Evolutionary conservation across 2,329 filamentous ascomycete genomes (phyloP).

Genomic region (Gaeumannomyces tritici): DNA sequence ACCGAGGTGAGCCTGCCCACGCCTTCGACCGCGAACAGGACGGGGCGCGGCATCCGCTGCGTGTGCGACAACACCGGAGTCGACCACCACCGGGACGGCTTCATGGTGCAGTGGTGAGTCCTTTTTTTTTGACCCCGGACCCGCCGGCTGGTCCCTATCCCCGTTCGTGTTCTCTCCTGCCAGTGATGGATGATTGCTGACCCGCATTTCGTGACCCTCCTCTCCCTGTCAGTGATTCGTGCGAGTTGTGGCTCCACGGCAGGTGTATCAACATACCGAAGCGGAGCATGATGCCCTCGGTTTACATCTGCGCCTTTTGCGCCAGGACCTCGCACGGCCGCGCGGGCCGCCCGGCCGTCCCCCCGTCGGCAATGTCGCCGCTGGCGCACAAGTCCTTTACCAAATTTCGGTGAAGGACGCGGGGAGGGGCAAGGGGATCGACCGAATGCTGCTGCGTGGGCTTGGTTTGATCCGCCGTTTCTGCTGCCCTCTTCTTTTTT

Average conservation of each 20-base stretch:
- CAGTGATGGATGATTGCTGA: not conserved
- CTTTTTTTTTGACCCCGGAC: not conserved
- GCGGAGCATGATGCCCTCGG: constrained; percentile 40
- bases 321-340: constrained; percentile 43
- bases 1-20: constrained; percentile 38
- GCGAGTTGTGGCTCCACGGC: constrained; percentile 57
- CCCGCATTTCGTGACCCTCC: too few species aligned
- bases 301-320: constrained; percentile 57
- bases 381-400: constrained; percentile 34
- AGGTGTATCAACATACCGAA: constrained; percentile 50
- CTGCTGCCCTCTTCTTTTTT: not conserved
- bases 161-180: too few species aligned
- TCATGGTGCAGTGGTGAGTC: constrained; percentile 55
- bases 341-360: constrained; percentile 33
- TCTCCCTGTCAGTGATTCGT: constrained; percentile 45
- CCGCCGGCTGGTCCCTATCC: too few species aligned
- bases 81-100: constrained; percentile 36
- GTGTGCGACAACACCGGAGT: constrained; percentile 38
- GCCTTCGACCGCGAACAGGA: constrained; percentile 30
- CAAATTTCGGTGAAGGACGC: constrained; percentile 28
- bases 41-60: constrained; percentile 39
- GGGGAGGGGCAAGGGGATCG: not conserved
- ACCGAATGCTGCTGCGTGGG: not conserved
- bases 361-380: constrained; percentile 24
- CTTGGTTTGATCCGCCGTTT: not conserved